A percentile compares a stretch with the other conserved stretches of the same genome.
Evolutionary conservation across 2,329 filamentous ascomycete species (phyloP).

Genomic region (Beauveria varroae): DNA sequence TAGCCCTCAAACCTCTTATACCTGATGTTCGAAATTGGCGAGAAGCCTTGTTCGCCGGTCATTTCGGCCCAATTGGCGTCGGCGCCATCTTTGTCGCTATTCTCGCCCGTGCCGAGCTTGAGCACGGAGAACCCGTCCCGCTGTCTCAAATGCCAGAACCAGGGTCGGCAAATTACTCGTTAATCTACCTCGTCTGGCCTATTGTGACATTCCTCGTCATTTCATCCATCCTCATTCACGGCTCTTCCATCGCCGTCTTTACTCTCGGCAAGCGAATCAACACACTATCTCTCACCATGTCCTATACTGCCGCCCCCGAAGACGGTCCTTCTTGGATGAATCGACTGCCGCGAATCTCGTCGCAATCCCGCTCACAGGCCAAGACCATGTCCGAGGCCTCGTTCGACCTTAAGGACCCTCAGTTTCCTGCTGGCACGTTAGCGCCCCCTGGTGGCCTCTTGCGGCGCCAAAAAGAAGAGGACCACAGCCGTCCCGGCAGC

Average conservation of each 20-base stretch:
- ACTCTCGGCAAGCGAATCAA: conserved; percentile 98
- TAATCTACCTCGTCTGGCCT: conserved; percentile 88
- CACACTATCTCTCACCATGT: conserved; percentile 89
- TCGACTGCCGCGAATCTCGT: conserved; percentile 65
- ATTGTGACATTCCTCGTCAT: conserved; percentile 93
- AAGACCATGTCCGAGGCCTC: conserved; percentile 76
- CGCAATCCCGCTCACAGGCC: conserved; percentile 69
- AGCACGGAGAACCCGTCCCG: conserved; percentile 69
- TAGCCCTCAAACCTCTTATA: conserved; percentile 83
- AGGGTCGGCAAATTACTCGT: conserved; percentile 50
- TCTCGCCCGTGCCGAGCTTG: conserved; percentile 83
- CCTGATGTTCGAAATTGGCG: conserved; percentile 98
- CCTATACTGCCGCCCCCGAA: conserved; percentile 84
- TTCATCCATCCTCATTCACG: conserved; percentile 88
- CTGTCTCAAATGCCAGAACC: conserved; percentile 52
- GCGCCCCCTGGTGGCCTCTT: conserved; percentile 72
- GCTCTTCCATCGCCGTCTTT: conserved; percentile 96
- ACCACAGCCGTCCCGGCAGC: conserved; percentile 42
- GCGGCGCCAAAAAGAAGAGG: conserved; percentile 74
- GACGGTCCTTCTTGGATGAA: conserved; percentile 95
- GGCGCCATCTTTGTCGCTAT: conserved; percentile 95
- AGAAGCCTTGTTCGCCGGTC: conserved; percentile 90
- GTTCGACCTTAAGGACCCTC: conserved; percentile 50
- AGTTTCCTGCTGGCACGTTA: conserved; percentile 61
- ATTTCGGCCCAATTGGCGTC: conserved; percentile 96